A percentile compares a stretch with the other conserved stretches of the same genome.
phyloP scores from a whole-genome alignment of 257 asterid genomes.

The Plantago elongata region DNA sequence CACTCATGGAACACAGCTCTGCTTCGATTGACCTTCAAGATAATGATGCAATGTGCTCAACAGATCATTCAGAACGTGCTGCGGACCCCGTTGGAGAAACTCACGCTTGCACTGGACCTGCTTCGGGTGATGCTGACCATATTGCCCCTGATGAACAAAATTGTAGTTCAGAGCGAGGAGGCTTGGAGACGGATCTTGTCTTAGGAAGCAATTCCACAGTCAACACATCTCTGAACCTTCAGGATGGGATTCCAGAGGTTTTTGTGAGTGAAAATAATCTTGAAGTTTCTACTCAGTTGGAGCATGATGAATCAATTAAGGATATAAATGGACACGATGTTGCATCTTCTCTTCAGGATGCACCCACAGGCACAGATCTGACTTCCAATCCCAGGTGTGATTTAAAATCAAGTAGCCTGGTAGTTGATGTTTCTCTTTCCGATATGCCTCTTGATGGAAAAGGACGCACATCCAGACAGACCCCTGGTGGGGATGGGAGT shows the following conservation, averaged over 20 bases:
- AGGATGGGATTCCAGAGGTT: constrained; percentile 20
- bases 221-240: constrained; percentile 24
- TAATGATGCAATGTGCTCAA: constrained; percentile 24
- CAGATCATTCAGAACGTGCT: constrained; percentile 32
- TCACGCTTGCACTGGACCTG: constrained; percentile 22
- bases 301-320: constrained; percentile 19
- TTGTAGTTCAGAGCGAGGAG: constrained; percentile 26
- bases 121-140: constrained; percentile 27
- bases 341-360: constrained; percentile 25
- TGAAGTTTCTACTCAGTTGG: constrained; percentile 21
- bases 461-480: too few species aligned
- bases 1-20: constrained; percentile 34
- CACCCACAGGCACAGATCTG: constrained; percentile 24
- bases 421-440: constrained; percentile 51
- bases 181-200: constrained; percentile 19
- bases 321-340: constrained; percentile 27
- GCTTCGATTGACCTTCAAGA: constrained; percentile 33
- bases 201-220: constrained; percentile 24
- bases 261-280: constrained; percentile 23
- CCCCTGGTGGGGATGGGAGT: constrained; percentile 35
- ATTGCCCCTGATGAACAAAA: constrained; percentile 18
- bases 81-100: constrained; percentile 28
- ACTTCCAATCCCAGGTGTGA: constrained; percentile 26
- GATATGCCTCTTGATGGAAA: constrained; percentile 7
- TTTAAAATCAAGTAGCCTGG: constrained; percentile 38